Evolutionary conservation across 495 filamentous ascomycete genomes (phyloP), one percentile per base, ranked within the genome.

Genomic region (Barbatosphaeria neglecta): DNA sequence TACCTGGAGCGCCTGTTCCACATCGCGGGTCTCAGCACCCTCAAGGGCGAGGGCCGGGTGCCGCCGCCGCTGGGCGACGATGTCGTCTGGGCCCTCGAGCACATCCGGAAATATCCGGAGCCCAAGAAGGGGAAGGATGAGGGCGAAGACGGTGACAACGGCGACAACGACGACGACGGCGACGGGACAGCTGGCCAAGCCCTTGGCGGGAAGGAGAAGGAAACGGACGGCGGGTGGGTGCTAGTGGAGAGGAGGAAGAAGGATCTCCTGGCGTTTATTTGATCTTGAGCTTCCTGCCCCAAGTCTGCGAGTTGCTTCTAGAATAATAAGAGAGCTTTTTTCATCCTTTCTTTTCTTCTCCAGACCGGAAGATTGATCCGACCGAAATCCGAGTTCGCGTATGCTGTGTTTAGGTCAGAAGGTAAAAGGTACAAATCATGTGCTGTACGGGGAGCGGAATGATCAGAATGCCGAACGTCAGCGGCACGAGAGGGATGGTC

Each of bases 101-200:
- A 75, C 61, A 18, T 72, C 13, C 61, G 50, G 44, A 75, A 75
- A 51, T 75, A 73, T 51, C 68, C 70, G 23, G 62, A 65, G 52
- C 67, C 63, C 4, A 66, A 52, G 23, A 62, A 60, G 31, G 67
- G 54, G 23, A 62, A 60, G 31, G 51, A 46, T 33, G 47, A 54
- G 17, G 43, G 41, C 16, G 22, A 16, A 13, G 22, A 45, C 15
- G 20, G 19, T 10, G 13, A 1, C 3, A 15, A 23, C 2, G 15
- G 10, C 7, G 23, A 19, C 2, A n/a, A 50, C n/a, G 43, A 44
- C 19, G 17, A 50, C n/a, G 43, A 44, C 19, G 45, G 35, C 16
- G 35, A 50, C n/a, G 3, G 18, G n/a, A 38, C 15, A 6, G 6
- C 33, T n/a, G 11, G 28, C 15, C 28, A 31, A 31, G 27, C 7